Conservation (phyloP, 352 stramenopile species). For the Phytophthora cactorum region DNA sequence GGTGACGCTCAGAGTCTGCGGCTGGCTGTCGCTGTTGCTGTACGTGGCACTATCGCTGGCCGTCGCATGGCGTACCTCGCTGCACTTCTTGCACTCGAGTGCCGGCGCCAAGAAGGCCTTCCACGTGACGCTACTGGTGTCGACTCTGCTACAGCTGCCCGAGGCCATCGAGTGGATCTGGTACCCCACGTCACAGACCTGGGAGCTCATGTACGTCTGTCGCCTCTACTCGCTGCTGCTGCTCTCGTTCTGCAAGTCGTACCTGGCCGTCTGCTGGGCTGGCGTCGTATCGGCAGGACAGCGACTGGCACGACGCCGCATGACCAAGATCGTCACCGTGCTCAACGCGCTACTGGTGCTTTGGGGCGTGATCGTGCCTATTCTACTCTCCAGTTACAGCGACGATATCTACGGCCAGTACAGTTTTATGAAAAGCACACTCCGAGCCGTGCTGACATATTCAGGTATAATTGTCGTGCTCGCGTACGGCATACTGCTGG, state of each 20-base stretch:
- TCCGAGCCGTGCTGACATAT: constrained; percentile 66
- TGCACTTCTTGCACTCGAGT: constrained; percentile 68
- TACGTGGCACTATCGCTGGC: constrained; percentile 65
- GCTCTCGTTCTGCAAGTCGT: constrained; percentile 82
- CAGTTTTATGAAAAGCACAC: constrained; percentile 62
- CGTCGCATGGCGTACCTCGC: constrained; percentile 66
- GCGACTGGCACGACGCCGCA: constrained; percentile 55
- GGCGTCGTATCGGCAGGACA: constrained; percentile 82
- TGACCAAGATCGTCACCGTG: constrained; percentile 58
- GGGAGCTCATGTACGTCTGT: constrained; percentile 71
- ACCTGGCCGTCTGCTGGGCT: constrained; percentile 82
- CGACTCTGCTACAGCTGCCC: constrained; percentile 71
- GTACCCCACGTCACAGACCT: constrained; percentile 62
- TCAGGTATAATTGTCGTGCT: constrained; percentile 65
- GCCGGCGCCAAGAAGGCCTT: constrained; percentile 68
- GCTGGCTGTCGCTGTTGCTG: constrained; percentile 62
- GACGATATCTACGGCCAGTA: constrained; percentile 65
- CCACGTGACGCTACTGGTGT: constrained; percentile 71
- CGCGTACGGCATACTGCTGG: constrained; percentile 69
- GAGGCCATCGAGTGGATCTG: constrained; percentile 67
- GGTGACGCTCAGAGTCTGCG: constrained; percentile 55
- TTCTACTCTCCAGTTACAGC: constrained; percentile 58
- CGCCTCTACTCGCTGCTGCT: constrained; percentile 73
- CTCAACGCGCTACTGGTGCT: constrained; percentile 62
- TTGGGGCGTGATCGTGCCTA: constrained; percentile 64